Base-by-base conservation (phyloP, 2,329 filamentous ascomycete genomes). In the Colletotrichum spaethianum region DNA sequence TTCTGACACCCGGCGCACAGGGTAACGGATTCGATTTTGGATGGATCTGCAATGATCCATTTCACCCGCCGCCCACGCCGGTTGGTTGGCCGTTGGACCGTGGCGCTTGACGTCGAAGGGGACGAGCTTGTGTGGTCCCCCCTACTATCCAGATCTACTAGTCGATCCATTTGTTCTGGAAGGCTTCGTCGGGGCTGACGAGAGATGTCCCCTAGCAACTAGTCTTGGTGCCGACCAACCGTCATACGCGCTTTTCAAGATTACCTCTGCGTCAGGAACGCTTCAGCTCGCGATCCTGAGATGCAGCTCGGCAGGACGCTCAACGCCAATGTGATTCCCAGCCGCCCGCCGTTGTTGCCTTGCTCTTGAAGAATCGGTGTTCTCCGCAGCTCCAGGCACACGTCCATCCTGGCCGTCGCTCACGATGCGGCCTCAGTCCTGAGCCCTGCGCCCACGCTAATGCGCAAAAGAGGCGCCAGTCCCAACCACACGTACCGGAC, bases 401-500 rank as follows among this genome's bases (percentile, higher is more conserved):
- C 52, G 31, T 36, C 20, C 52, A 33, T 20, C 23, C 23, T 61
- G 38, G 53, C 52, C 65, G 33, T 72, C 38, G 57, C 38, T 52
- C 14, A 36, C 52, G 36, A 20, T 18, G 52, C 36, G 50, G 40
- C 57, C 63, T 67, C 57, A 62, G 63, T 65, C 42, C 71, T 72
- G 62, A 72, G 67, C 46, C 67, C 63, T 71, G 57, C 71, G 71
- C 71, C 71, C 71, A 68, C 71, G 67, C 71, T 73, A 73, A 63
- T 68, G 71, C 57, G 42, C n/a, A 63, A 53, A 59, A 44, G 42
- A 67, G 50, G 63, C 63, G 68, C 55, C 46, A 36, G 46, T 33
- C 38, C 64, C 59, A 20, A 38, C 48, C 31, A 28, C n/a, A 20
- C 38, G 23, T 18, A 59, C 57, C 42, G 38, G 44, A 50, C 50